Evolutionary conservation across 129 eudicot genomes (phyloP).

Genomic region (Smallanthus sonchifolius): DNA sequence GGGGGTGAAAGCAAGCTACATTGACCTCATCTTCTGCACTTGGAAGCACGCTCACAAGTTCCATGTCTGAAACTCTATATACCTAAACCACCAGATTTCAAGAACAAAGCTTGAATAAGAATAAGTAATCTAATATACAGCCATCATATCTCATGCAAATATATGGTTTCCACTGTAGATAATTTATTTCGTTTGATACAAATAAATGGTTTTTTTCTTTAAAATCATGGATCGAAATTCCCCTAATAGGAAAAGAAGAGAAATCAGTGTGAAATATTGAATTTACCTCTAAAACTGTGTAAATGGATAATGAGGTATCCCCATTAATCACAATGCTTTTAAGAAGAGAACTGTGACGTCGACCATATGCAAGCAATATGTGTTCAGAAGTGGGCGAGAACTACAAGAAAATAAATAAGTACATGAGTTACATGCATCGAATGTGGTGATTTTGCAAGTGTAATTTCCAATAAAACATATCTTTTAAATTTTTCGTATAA

Average conservation of each 20-base stretch:
- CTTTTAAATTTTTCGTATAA: background rate
- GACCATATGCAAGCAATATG: constrained; percentile 80
- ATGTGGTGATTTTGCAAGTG: background rate
- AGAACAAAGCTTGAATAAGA: background rate
- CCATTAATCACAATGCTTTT: constrained; percentile 89
- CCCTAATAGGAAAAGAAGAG: no score
- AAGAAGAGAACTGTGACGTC: constrained; percentile 92
- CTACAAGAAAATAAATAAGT: constrained; percentile 31
- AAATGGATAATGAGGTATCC: constrained; percentile 69
- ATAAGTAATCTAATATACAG: no score
- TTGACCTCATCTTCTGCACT: constrained; percentile 99
- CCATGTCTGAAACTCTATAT: constrained; percentile 96
- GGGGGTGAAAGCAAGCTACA: constrained; percentile 97
- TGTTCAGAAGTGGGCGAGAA: constrained; percentile 99
- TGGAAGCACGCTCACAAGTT: constrained; percentile 97
- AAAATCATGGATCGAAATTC: no score
- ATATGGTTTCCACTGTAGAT: no score
- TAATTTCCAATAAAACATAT: background rate
- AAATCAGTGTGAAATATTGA: background rate
- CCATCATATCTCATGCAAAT: no score
- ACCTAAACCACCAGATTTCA: constrained; percentile 44
- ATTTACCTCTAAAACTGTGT: constrained; percentile 87
- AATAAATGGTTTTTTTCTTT: no score
- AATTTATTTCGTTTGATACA: no score
- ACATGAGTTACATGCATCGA: background rate